Evolutionary conservation across 257 asterid genomes (phyloP).

Genomic region (Scutellaria baicalensis): DNA sequence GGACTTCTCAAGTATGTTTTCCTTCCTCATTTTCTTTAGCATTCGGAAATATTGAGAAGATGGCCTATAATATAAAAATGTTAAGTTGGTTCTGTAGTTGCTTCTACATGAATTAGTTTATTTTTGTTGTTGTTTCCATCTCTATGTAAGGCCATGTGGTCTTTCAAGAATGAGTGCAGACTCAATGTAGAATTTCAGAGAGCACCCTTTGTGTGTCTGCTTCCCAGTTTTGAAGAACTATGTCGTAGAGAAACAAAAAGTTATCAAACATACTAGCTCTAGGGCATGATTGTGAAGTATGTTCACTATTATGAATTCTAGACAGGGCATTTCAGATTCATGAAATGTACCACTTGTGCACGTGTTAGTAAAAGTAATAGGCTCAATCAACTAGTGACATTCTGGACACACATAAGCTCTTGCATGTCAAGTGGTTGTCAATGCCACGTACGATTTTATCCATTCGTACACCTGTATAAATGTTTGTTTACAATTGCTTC

Average conservation of each 20-base stretch:
- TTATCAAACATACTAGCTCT: not conserved
- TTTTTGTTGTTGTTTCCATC: no score
- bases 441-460: not conserved
- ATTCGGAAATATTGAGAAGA: not conserved
- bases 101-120: not conserved
- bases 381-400: no score
- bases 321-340: not conserved
- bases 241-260: no score
- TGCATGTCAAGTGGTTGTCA: not conserved
- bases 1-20: constrained; percentile 69
- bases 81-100: not conserved
- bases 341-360: not conserved
- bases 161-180: no score
- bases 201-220: no score
- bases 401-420: not conserved
- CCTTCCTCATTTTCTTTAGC: not conserved
- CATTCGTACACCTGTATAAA: no score
- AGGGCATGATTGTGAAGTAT: not conserved
- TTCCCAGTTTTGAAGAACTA: no score
- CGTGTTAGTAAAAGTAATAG: not conserved
- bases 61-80: not conserved
- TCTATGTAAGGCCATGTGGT: no score
- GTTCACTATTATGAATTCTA: not conserved
- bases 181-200: no score
- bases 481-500: no score